Conservation (phyloP, 768 basidiomycete species). For the Hemileccinum rubropunctum region DNA sequence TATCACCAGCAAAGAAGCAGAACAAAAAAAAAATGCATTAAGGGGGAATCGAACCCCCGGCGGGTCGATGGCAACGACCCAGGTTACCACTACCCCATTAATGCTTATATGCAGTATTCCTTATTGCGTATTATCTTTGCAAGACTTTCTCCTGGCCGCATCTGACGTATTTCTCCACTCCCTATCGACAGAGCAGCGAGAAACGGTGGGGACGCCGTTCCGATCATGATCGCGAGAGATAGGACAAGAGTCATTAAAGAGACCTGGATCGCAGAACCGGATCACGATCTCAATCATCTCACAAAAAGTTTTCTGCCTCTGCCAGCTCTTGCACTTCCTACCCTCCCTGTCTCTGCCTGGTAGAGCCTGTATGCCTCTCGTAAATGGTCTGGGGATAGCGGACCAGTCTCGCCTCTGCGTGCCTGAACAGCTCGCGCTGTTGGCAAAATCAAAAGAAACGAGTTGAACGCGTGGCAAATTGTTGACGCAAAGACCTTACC, state of each 20-base stretch:
- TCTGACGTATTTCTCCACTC: too few species aligned
- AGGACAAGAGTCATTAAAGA: too few species aligned
- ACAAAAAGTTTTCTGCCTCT: slow-evolving; percentile 74
- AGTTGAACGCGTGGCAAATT: not conserved
- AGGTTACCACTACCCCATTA: slow-evolving; percentile 67
- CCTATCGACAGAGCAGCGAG: too few species aligned
- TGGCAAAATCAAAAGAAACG: too few species aligned
- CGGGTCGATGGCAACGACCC: slow-evolving; percentile 76
- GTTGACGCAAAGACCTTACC: slow-evolving; percentile 39
- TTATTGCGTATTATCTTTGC: too few species aligned
- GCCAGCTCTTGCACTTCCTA: slow-evolving; percentile 73
- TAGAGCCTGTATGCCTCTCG: slow-evolving; percentile 87
- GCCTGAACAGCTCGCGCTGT: slow-evolving; percentile 75
- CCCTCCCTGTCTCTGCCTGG: slow-evolving; percentile 75
- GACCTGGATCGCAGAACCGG: not conserved
- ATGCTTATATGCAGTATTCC: too few species aligned
- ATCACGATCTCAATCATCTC: slow-evolving; percentile 34
- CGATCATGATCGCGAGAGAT: too few species aligned
- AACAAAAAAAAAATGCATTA: slow-evolving; percentile 52
- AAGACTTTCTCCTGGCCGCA: too few species aligned
- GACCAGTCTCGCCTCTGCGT: slow-evolving; percentile 69
- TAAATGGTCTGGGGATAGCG: slow-evolving; percentile 84
- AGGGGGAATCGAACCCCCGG: slow-evolving; percentile 87
- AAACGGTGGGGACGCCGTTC: too few species aligned
- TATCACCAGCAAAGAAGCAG: not conserved